Conservation (phyloP, 805 yeast species). For the Blastobotrys muscicola region DNA sequence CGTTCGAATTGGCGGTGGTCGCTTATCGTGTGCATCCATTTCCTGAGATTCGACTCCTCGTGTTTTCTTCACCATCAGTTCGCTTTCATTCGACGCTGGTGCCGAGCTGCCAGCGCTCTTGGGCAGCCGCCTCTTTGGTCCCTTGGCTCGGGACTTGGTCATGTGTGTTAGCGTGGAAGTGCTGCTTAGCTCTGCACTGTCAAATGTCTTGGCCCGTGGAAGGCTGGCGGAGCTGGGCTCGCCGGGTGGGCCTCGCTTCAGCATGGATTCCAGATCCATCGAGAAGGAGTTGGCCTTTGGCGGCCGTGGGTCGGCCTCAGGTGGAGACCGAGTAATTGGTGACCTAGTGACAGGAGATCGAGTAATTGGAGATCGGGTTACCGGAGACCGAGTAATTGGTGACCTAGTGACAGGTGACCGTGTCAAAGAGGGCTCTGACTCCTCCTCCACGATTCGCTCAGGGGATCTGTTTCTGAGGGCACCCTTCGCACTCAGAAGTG, state of each 20-base stretch:
- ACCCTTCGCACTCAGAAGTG: conserved; percentile 11
- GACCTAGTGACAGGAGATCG: neutral
- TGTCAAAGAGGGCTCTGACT: neutral
- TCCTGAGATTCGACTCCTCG: neutral
- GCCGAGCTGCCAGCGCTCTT: conserved; percentile 1
- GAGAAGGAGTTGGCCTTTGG: conserved; percentile 4
- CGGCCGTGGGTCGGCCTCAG: neutral
- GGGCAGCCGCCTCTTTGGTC: conserved; percentile 34
- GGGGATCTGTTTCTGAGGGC: conserved; percentile 3
- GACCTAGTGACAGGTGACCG: neutral
- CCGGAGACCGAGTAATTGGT: neutral
- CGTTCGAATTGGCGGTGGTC: conserved; percentile 13
- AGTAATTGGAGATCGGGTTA: neutral
- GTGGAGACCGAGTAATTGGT: neutral
- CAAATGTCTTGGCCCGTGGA: conserved; percentile 17
- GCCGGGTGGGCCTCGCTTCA: conserved; percentile 9
- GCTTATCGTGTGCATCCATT: neutral
- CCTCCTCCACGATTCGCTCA: conserved; percentile 1
- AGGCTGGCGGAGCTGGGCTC: neutral
- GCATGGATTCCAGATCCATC: conserved; percentile 7
- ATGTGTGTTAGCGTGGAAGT: conserved; percentile 19
- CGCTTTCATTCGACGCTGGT: neutral
- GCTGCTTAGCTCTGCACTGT: conserved; percentile 6
- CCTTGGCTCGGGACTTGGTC: conserved; percentile 29
- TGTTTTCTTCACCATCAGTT: neutral